Evolutionary conservation across 352 stramenopile genomes (phyloP).

Genomic region (Phytophthora uliginosa): DNA sequence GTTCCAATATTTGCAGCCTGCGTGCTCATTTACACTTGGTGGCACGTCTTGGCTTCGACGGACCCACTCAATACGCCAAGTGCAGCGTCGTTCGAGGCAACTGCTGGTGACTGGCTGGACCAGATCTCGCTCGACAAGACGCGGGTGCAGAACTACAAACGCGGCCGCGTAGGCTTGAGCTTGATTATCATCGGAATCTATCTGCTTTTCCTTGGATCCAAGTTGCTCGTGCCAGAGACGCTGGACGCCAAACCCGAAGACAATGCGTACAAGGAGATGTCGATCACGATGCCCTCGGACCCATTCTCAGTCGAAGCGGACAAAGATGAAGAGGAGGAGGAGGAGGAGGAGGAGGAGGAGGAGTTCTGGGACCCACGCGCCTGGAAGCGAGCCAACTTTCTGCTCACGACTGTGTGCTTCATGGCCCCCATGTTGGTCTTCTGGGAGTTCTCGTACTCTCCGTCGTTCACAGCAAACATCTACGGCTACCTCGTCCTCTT

Average conservation of each 20-base stretch:
- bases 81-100: constrained; percentile 84
- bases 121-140: constrained; percentile 86
- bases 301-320: constrained; percentile 70
- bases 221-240: constrained; percentile 88
- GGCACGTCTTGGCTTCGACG: constrained; percentile 66
- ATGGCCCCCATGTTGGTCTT: constrained; percentile 92
- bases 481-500: constrained; percentile 94
- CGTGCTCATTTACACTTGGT: constrained; percentile 87
- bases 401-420: constrained; percentile 87
- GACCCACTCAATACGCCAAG: constrained; percentile 61
- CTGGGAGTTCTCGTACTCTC: constrained; percentile 98
- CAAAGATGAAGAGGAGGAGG: constrained; percentile 57
- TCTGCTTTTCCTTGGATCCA: constrained; percentile 67
- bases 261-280: constrained; percentile 82
- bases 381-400: constrained; percentile 95
- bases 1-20: constrained; percentile 67
- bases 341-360: constrained; percentile 68
- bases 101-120: constrained; percentile 90
- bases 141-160: constrained; percentile 86
- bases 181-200: constrained; percentile 89
- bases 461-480: constrained; percentile 92
- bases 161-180: constrained; percentile 86
- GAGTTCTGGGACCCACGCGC: constrained; percentile 83
- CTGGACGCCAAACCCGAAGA: constrained; percentile 82
- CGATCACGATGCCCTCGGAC: constrained; percentile 40